Evolutionary conservation across 495 filamentous ascomycete species (phyloP).

Genomic region (Neurospora intermedia): DNA sequence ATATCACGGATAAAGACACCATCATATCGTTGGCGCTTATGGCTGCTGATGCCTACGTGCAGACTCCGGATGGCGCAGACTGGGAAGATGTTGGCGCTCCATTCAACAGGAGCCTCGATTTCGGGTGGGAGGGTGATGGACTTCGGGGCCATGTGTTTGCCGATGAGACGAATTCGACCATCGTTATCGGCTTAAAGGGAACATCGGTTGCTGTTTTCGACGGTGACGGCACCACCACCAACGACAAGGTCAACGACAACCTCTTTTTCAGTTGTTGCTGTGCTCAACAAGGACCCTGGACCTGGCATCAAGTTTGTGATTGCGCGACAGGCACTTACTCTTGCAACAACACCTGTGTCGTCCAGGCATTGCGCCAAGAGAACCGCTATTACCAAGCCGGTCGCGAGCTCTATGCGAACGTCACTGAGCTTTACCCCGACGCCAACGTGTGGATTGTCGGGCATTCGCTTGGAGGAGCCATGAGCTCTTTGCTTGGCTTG

Average conservation of each 20-base stretch:
- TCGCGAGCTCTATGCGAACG: slow-evolving; percentile 81
- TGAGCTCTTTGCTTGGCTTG: slow-evolving; percentile 73
- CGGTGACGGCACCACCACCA: slow-evolving; percentile 87
- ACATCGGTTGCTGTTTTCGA: slow-evolving; percentile 88
- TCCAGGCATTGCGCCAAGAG: slow-evolving; percentile 60
- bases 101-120: slow-evolving; percentile 72
- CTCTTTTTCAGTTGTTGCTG: slow-evolving; percentile 97
- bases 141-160: slow-evolving; percentile 87
- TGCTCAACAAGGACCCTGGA: slow-evolving; percentile 76
- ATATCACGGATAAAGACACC: slow-evolving; percentile 77
- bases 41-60: slow-evolving; percentile 79
- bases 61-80: slow-evolving; percentile 54
- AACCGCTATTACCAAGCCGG: slow-evolving; percentile 85
- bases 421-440: slow-evolving; percentile 77
- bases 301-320: slow-evolving; percentile 85
- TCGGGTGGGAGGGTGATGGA: slow-evolving; percentile 87
- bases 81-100: slow-evolving; percentile 73
- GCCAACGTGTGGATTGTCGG: slow-evolving; percentile 80
- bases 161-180: slow-evolving; percentile 71
- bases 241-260: slow-evolving; percentile 96
- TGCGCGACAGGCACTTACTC: slow-evolving; percentile 75
- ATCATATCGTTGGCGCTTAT: slow-evolving; percentile 76
- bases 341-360: slow-evolving; percentile 84
- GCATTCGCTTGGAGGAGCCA: slow-evolving; percentile 84
- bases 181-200: slow-evolving; percentile 88